Evolutionary conservation across 805 yeast genomes (phyloP), one percentile per base, ranked within the genome.

Genomic region (Spathaspora arborariae): DNA sequence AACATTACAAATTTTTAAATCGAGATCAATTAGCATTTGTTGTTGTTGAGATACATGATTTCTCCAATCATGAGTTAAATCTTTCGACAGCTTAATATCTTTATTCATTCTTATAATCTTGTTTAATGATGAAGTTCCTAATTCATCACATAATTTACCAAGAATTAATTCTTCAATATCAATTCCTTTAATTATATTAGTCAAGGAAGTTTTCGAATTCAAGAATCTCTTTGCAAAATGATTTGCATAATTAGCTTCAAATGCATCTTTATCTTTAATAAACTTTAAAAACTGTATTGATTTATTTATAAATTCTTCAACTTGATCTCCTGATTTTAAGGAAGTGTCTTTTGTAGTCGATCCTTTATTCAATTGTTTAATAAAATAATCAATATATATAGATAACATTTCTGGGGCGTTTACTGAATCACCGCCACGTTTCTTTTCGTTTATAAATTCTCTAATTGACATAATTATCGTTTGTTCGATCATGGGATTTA

Each of bases 61-160:
- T 48, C 57, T 65, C 76, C 76, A 72, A 8, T 70, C 76, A 13
- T 48, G 45, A 11, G 75, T 71, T 15, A 70, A 48, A 22, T 68
- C 73, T 22, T 57, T 55, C 5, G 75, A 69, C 67, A 63, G 68
- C 42, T 78, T 78, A 40, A 89, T 81, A 58, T 91, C 97, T 56
- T 84, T 78, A 52, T 88, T 81, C 97, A 91, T 91, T 38, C 88
- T 89, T 58, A 88, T 90, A 26, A 91, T 72, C 54, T 85, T 85
- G 2, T 87, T 79, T 0, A 96, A 82, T 45, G 88, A 85, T 0
- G 89, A 77, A 2, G 86, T 75, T 0, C 97, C 96, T 57, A 86
- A 76, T 58, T 88, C 96, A 52, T 80, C 83, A 52, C 84, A 80
- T 34, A 90, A 67, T 55, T 80, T 81, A 1, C 82, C 72, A 18